These are phyloP conservation scores for Pichia terricola DNA, from an alignment of 1,139 yeast species.

Conservation along the genomic window DNA sequence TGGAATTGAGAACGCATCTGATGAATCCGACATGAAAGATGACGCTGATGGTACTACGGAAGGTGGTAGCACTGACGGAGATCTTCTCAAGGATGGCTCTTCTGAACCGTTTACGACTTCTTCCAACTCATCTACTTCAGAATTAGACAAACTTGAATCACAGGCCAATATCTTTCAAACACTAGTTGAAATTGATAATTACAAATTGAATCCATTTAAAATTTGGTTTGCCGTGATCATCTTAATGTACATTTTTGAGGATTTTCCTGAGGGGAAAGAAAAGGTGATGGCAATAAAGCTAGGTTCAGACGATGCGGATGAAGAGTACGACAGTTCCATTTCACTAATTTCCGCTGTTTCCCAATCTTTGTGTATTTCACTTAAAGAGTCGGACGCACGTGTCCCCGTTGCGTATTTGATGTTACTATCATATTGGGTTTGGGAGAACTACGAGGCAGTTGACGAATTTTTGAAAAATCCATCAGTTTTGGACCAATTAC, in stretches of 20 bases:
- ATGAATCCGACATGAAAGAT: conserved; percentile 3
- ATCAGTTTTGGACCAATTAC: conserved; percentile 54
- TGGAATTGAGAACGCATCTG: conserved; percentile 12
- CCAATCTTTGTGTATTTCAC: conserved; percentile 60
- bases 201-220: conserved; percentile 75
- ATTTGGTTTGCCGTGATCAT: conserved; percentile 77
- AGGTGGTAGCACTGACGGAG: not conserved
- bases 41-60: conserved; percentile 1
- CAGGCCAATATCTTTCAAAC: conserved; percentile 52
- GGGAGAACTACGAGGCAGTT: conserved; percentile 68
- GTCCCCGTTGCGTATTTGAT: conserved; percentile 72
- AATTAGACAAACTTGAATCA: conserved; percentile 13
- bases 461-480: conserved; percentile 66
- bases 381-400: conserved; percentile 61
- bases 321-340: conserved; percentile 57
- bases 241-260: conserved; percentile 54
- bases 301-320: conserved; percentile 52
- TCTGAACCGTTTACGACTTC: not conserved
- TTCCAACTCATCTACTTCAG: not conserved
- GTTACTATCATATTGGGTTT: conserved; percentile 69
- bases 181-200: conserved; percentile 71
- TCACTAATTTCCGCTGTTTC: conserved; percentile 72
- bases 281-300: conserved; percentile 46
- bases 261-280: conserved; percentile 41
- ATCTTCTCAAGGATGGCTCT: not conserved